These are phyloP conservation scores for Spongospora subterranea DNA, from an alignment of 208 protist genomes.

Conservation along the genomic window DNA sequence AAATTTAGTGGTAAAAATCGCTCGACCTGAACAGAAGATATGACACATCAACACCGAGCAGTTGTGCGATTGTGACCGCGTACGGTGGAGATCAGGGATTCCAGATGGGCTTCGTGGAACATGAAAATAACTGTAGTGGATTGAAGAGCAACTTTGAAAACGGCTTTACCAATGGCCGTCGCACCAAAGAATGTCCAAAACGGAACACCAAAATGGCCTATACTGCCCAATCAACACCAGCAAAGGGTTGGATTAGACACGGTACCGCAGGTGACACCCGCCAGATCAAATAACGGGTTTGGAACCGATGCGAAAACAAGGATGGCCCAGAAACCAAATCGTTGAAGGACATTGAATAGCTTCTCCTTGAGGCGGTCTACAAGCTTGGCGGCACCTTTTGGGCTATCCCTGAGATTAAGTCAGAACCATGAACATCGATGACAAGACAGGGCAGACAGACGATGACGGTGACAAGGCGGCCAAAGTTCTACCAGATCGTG, in stretches of 20 bases:
- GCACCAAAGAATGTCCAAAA: conserved; percentile 61
- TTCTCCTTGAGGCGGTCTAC: conserved; percentile 39
- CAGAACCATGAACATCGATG: neutral
- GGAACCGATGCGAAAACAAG: conserved; percentile 47
- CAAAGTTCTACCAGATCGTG: conserved; percentile 9
- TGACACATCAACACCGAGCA: neutral
- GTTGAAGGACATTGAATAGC: neutral
- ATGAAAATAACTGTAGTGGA: conserved; percentile 39
- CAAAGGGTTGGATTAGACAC: neutral
- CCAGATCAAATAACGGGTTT: conserved; percentile 55
- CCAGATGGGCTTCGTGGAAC: conserved; percentile 56
- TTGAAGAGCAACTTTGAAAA: conserved; percentile 52
- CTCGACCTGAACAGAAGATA: neutral
- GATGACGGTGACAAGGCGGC: conserved; percentile 12
- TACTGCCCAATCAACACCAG: neutral
- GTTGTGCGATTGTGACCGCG: no score
- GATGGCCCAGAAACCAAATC: conserved; percentile 55
- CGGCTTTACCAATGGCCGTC: conserved; percentile 57
- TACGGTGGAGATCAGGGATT: neutral
- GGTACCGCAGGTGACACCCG: conserved; percentile 41
- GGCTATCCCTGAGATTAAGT: neutral
- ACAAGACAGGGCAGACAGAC: neutral
- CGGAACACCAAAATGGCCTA: conserved; percentile 55
- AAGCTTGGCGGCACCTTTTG: neutral
- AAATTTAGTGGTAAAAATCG: neutral